Evolutionary conservation across 176 grass and related monocot genomes (phyloP).

Genomic region (Zizania latifolia): DNA sequence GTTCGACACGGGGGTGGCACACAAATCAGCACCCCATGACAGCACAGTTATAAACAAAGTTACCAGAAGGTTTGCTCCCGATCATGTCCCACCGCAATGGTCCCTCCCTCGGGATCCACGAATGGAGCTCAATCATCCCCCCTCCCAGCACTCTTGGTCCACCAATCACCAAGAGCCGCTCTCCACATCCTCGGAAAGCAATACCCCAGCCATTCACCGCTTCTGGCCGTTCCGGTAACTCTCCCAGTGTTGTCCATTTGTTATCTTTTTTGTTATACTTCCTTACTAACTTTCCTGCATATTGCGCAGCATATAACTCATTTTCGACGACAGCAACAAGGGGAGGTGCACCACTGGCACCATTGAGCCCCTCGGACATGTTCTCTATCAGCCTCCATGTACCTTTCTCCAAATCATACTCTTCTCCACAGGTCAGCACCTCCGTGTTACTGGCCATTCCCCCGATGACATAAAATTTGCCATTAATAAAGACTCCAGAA

Average conservation of each 20-base stretch:
- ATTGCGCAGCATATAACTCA: slow-evolving; percentile 80
- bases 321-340: slow-evolving; percentile 87
- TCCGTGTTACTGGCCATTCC: slow-evolving; percentile 74
- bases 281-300: slow-evolving; percentile 74
- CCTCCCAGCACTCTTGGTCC: slow-evolving; percentile 77
- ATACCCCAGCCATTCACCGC: slow-evolving; percentile 97
- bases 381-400: slow-evolving; percentile 81
- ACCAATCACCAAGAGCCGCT: slow-evolving; percentile 84
- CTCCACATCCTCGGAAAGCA: slow-evolving; percentile 90
- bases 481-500: slow-evolving; percentile 89
- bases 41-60: slow-evolving; percentile 97
- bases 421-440: slow-evolving; percentile 89
- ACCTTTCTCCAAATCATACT: slow-evolving; percentile 70
- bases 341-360: slow-evolving; percentile 76
- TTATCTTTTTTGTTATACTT: slow-evolving; percentile 79
- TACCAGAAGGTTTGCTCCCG: slow-evolving; percentile 70
- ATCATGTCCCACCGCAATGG: slow-evolving; percentile 88
- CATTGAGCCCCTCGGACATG: slow-evolving; percentile 81
- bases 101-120: slow-evolving; percentile 71
- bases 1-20: slow-evolving; percentile 20
- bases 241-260: slow-evolving; percentile 79
- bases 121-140: slow-evolving; percentile 92
- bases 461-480: slow-evolving; percentile 89
- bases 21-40: slow-evolving; percentile 92
- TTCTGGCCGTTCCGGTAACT: slow-evolving; percentile 82